These are phyloP conservation scores for Fusarium graminum DNA, from an alignment of 2,329 filamentous ascomycete genomes.

Conservation along the genomic window DNA sequence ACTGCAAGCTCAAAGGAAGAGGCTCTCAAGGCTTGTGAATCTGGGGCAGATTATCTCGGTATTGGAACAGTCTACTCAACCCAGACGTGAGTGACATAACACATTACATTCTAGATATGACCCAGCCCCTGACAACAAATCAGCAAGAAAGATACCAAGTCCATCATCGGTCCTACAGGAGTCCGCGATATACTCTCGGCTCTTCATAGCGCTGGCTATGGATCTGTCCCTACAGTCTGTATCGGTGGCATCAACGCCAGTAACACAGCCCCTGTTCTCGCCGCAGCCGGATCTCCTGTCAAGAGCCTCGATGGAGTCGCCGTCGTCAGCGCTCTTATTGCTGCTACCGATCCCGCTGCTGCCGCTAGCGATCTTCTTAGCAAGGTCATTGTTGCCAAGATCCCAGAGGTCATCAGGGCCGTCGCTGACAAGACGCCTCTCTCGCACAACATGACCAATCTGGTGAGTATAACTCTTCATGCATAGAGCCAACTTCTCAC, in stretches of 20 bases:
- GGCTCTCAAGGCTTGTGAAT: constrained; percentile 76
- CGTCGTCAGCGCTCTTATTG: constrained; percentile 89
- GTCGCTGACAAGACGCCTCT: constrained; percentile 77
- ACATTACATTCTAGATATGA: neutral
- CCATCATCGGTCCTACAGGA: constrained; percentile 68
- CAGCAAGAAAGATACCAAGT: constrained; percentile 88
- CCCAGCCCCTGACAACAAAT: constrained; percentile 7
- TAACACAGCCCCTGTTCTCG: constrained; percentile 80
- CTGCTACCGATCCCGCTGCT: constrained; percentile 73
- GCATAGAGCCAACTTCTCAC: neutral
- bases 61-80: constrained; percentile 93
- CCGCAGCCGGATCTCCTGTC: constrained; percentile 68
- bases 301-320: constrained; percentile 84
- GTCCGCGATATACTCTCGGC: constrained; percentile 66
- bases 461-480: constrained; percentile 60
- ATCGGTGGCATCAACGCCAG: constrained; percentile 88
- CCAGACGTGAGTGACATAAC: constrained; percentile 69
- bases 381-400: constrained; percentile 63
- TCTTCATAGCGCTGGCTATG: constrained; percentile 64
- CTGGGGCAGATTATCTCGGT: constrained; percentile 90
- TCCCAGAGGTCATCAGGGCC: constrained; percentile 65
- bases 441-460: constrained; percentile 97
- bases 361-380: constrained; percentile 70
- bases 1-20: constrained; percentile 83
- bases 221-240: constrained; percentile 75